A percentile compares a stretch with the other conserved stretches of the same genome.
Evolutionary conservation across 2,329 filamentous ascomycete species (phyloP).

Genomic region (Penicillium brevicompactum): DNA sequence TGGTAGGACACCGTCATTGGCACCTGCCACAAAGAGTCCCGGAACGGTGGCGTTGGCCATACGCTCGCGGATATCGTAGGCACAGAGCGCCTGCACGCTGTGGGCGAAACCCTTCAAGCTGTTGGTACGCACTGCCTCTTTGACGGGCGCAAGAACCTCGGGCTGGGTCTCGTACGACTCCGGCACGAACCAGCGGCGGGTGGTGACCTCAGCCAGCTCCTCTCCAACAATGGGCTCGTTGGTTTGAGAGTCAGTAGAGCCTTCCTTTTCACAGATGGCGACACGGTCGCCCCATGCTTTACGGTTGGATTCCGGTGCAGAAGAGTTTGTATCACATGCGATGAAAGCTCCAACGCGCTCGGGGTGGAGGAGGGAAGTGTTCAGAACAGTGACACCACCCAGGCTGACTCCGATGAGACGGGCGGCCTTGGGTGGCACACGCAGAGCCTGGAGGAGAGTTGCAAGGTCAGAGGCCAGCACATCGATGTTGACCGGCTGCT

Average conservation of each 20-base stretch:
- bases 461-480: slow-evolving; percentile 69
- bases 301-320: slow-evolving; percentile 72
- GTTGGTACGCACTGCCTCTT: slow-evolving; percentile 70
- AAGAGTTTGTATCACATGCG: slow-evolving; percentile 76
- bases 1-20: slow-evolving; percentile 72
- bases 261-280: slow-evolving; percentile 63
- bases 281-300: slow-evolving; percentile 79
- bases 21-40: slow-evolving; percentile 71
- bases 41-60: slow-evolving; percentile 36
- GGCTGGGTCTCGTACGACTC: slow-evolving; percentile 60
- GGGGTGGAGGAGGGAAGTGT: slow-evolving; percentile 69
- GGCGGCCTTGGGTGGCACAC: slow-evolving; percentile 64
- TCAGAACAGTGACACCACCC: slow-evolving; percentile 76
- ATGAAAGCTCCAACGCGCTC: slow-evolving; percentile 63
- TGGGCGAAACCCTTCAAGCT: slow-evolving; percentile 75
- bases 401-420: slow-evolving; percentile 76
- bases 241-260: slow-evolving; percentile 31
- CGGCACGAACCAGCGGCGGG: slow-evolving; percentile 72
- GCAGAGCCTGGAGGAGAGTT: slow-evolving; percentile 67
- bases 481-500: slow-evolving; percentile 60
- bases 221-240: slow-evolving; percentile 61
- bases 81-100: slow-evolving; percentile 67
- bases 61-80: slow-evolving; percentile 53
- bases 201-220: slow-evolving; percentile 69
- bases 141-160: slow-evolving; percentile 59